Evolutionary conservation across 345 rosid species (phyloP), one percentile per base, ranked within the genome.

Genomic region (Ricinus communis): DNA sequence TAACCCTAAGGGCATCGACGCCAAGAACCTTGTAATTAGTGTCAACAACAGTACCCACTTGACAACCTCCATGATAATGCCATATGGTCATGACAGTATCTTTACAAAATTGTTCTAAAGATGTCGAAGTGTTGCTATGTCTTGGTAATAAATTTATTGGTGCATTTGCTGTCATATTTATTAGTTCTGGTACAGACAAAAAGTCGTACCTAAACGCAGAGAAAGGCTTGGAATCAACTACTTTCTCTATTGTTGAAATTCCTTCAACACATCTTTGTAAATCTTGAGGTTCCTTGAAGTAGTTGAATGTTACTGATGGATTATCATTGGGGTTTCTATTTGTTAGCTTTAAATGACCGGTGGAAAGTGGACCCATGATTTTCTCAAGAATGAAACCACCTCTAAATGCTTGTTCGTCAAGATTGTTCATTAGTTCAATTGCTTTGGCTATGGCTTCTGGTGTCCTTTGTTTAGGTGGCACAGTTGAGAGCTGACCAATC

Each of bases 381-480:
- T 77, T 77, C 38, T 68, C 76, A 1, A 72, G 69, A 25, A 77
- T 68, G 73, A 72, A 77, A 3, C 81, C 81, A 16, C 81, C 81
- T 14, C 53, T 36, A 56, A 71, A 76, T 8, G 80, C 82, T 52
- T 36, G 62, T 8, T 40, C 5, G 0, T 71, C 71, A 30, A 78
- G 79, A 53, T 14, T 54, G 11, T 71, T 15, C 81, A 76, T 81
- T 49, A 30, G 24, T 14, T 76, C 72, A 9, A 73, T 74, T 28
- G 76, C 80, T 16, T 64, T 71, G 14, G 67, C 74, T 8, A 82
- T 56, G 58, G 84, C 84, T 65, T 78, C 81, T 40, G 82, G 75
- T 1, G 81, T 81, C 43, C 84, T 78, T n/a, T 78, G 75, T 19
- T 74, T 83, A 4, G 82, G 87, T 9, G 84, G 82, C 21, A 78